phyloP scores from a whole-genome alignment of 2,329 filamentous ascomycete species.

The Knufia fluminis region DNA sequence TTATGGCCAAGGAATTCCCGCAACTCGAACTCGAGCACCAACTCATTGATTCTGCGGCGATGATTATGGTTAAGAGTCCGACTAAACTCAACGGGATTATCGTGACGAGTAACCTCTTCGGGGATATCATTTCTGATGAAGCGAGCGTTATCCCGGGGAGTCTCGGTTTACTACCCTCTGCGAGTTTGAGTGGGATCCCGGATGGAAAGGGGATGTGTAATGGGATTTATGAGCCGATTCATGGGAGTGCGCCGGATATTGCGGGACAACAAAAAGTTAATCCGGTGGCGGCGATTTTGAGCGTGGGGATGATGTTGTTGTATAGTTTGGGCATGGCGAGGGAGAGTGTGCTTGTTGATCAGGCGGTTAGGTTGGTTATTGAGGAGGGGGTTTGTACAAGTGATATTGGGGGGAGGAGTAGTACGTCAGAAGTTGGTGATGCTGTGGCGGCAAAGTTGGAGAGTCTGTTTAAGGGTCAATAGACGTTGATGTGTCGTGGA shows the following conservation, averaged over 20 bases:
- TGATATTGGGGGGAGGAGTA: slow-evolving; percentile 71
- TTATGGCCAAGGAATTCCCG: slow-evolving; percentile 82
- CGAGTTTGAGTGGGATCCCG: slow-evolving; percentile 75
- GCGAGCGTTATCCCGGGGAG: slow-evolving; percentile 88
- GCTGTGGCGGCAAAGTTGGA: slow-evolving; percentile 66
- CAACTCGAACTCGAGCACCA: slow-evolving; percentile 77
- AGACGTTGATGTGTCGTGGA: not conserved
- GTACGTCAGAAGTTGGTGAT: slow-evolving; percentile 73
- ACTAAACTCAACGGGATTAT: slow-evolving; percentile 79
- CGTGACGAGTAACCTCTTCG: slow-evolving; percentile 88
- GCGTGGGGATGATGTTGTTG: slow-evolving; percentile 88
- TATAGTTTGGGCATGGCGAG: slow-evolving; percentile 76
- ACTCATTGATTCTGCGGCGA: slow-evolving; percentile 91
- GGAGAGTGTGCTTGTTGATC: slow-evolving; percentile 70
- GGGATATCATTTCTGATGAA: slow-evolving; percentile 93
- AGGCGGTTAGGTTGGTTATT: slow-evolving; percentile 69
- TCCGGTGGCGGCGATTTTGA: slow-evolving; percentile 84
- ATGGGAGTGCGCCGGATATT: slow-evolving; percentile 90
- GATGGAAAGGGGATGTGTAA: slow-evolving; percentile 59
- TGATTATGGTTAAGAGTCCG: slow-evolving; percentile 96
- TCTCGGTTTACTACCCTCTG: slow-evolving; percentile 78
- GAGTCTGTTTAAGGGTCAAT: slow-evolving; percentile 48
- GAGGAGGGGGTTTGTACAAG: slow-evolving; percentile 70
- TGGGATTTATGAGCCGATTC: slow-evolving; percentile 96
- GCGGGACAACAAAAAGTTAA: slow-evolving; percentile 86